Evolutionary conservation across 2,329 filamentous ascomycete genomes (phyloP).

Genomic region (Triangularia verruculosa): DNA sequence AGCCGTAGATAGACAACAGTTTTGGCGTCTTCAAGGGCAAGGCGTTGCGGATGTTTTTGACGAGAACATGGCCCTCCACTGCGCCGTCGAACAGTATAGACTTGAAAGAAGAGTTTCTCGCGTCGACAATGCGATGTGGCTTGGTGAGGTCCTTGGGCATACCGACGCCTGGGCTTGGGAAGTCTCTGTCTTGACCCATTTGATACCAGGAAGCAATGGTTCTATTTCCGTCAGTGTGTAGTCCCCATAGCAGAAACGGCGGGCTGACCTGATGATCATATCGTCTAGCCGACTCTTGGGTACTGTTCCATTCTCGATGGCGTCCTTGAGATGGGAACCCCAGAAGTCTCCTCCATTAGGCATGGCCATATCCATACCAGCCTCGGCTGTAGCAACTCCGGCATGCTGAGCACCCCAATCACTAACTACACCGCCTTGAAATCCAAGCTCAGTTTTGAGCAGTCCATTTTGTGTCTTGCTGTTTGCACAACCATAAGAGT

Average conservation of each 20-base stretch:
- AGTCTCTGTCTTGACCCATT: constrained; percentile 49
- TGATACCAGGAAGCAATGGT: constrained; percentile 56
- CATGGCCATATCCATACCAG: constrained; percentile 73
- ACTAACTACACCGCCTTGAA: constrained; percentile 63
- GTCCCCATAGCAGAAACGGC: neutral
- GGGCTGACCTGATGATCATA: constrained; percentile 50
- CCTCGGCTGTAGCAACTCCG: constrained; percentile 58
- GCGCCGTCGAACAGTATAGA: constrained; percentile 51
- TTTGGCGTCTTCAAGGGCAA: constrained; percentile 52
- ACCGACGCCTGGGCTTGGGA: constrained; percentile 48
- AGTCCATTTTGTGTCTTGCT: constrained; percentile 64
- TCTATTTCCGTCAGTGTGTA: constrained; percentile 24
- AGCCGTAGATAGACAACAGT: constrained; percentile 59
- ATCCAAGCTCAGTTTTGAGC: constrained; percentile 60
- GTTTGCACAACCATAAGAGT: constrained; percentile 69
- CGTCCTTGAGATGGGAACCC: constrained; percentile 53
- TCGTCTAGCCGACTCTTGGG: constrained; percentile 55
- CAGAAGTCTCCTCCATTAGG: constrained; percentile 44
- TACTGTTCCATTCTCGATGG: constrained; percentile 60
- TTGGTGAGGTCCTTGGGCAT: constrained; percentile 48
- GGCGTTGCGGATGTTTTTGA: constrained; percentile 57
- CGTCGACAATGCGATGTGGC: constrained; percentile 54
- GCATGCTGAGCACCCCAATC: constrained; percentile 68
- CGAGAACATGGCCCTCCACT: constrained; percentile 60
- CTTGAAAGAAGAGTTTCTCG: constrained; percentile 45